Evolutionary conservation across 805 yeast species (phyloP), one percentile per base, ranked within the genome.

Genomic region (Lachancea waltii): DNA sequence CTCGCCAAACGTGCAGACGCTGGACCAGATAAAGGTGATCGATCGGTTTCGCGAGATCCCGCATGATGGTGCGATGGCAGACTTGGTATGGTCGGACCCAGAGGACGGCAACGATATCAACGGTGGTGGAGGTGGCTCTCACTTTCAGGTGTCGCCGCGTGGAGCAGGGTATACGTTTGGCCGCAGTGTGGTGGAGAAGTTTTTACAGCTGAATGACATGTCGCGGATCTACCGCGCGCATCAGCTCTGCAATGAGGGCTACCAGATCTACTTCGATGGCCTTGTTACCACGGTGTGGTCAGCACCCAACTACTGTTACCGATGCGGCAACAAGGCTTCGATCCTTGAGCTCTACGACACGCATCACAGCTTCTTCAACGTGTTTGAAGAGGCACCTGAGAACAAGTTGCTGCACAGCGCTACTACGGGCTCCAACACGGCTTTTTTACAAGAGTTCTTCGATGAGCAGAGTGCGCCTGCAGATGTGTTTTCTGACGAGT

Each of bases 31-130:
- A 36, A 71, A 83, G 46, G 79, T 92, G 11, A 80, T 94, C 7
- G 98, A 92, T 61, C 61, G 99, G 42, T 90, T 87, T 56, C 76
- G 80, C 47, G 99, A 92, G 58, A 86, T 94, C 9, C 99, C 99
- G 0, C 98, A 94, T 51, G 98, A 92, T 58, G 99, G 99, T 0
- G 95, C 97, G 11, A 92, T 92, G 97, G 98, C 98, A 1, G 99
- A 92, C 60, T 67, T 92, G 35, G 97, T 92, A 14, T 92, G 99
- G 99, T 81, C 92, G 16, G 99, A 92, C 56, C 99, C 99, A 0
- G 97, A 94, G 60, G 82, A 84, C n/a, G n/a, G n/a, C n/a, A n/a
- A n/a, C n/a, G n/a, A n/a, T n/a, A n/a, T n/a, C n/a, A n/a, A n/a
- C n/a, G n/a, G n/a, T n/a, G n/a, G n/a, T n/a, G n/a, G n/a, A n/a